Evolutionary conservation across 345 rosid genomes (phyloP), one percentile per base, ranked within the genome.

Genomic region (Eutrema heterophyllum): DNA sequence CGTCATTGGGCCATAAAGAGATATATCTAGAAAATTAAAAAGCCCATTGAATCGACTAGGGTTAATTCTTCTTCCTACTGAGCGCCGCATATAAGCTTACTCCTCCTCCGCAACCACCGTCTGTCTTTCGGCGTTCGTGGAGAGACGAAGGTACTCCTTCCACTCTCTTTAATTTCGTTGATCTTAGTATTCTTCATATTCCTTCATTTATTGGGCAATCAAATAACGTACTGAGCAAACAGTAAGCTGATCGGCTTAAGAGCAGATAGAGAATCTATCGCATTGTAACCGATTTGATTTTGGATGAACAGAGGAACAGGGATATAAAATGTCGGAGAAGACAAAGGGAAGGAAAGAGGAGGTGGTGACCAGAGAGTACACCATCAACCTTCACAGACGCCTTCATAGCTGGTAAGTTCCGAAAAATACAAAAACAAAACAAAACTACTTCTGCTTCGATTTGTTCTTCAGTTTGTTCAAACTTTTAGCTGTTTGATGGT

Each of bases 311-410:
- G 43, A 71, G 60, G 11, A 36, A 45, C 9, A 41, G 41, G 29
- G 33, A 40, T 11, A 12, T 24, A 4, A 83, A 80, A 89, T 87
- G 96, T 86, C 85, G 73, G 92, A 89, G 70, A 91, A 86, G 79
- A 73, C 57, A 5, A 56, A 77, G 61, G 91, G 88, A 40, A 84
- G 91, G 72, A 83, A 89, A 75, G 92, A 91, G 69, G 92, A 91
- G 81, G 89, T 91, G 68, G 92, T 91, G 8, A 86, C 95, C 43
- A 79, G 97, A 41, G 97, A 87, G 82, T 91, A 87, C 83, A 87
- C 95, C 54, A 72, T 72, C 54, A 72, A 72, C 53, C 76, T 72
- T 16, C 76, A 72, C 54, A 72, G 76, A 41, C 53, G 76, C 36
- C 79, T 91, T 46, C 97, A 89, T 78, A 84, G 91, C 78, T 91